These are phyloP conservation scores for Talaromyces sp. DNA, from an alignment of 2,329 filamentous ascomycete genomes.

Conservation along the genomic window DNA sequence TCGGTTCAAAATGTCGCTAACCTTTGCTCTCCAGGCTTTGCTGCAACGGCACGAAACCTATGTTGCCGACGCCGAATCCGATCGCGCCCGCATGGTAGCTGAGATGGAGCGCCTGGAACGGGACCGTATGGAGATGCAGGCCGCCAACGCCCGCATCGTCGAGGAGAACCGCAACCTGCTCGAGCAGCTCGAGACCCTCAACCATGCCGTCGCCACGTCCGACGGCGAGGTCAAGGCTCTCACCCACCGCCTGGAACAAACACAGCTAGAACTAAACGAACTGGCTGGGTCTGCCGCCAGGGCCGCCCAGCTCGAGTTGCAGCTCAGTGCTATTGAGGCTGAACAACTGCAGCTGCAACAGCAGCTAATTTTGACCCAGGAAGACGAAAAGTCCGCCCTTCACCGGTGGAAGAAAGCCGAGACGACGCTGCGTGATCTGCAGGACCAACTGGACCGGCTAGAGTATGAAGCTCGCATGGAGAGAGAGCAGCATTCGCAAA, in stretches of 20 bases:
- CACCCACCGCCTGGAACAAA: conserved; percentile 68
- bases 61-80: conserved; percentile 84
- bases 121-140: conserved; percentile 68
- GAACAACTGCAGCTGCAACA: conserved; percentile 72
- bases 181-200: conserved; percentile 78
- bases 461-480: conserved; percentile 79
- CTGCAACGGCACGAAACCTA: conserved; percentile 90
- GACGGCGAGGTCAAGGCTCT: conserved; percentile 74
- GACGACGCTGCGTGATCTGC: conserved; percentile 67
- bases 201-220: conserved; percentile 70
- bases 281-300: conserved; percentile 68
- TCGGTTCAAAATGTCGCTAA: conserved; percentile 47
- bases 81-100: conserved; percentile 65
- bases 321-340: conserved; percentile 71
- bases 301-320: conserved; percentile 72
- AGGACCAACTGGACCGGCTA: conserved; percentile 83
- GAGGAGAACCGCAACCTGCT: conserved; percentile 78
- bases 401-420: conserved; percentile 84
- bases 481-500: conserved; percentile 71
- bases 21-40: conserved; percentile 73
- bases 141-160: conserved; percentile 69
- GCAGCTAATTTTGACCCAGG: conserved; percentile 60
- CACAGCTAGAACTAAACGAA: conserved; percentile 69
- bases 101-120: conserved; percentile 72
- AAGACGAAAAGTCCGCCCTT: conserved; percentile 72